Base-by-base conservation (phyloP, 192 early-diverging fungal genomes). In the Mortierella alpina region DNA sequence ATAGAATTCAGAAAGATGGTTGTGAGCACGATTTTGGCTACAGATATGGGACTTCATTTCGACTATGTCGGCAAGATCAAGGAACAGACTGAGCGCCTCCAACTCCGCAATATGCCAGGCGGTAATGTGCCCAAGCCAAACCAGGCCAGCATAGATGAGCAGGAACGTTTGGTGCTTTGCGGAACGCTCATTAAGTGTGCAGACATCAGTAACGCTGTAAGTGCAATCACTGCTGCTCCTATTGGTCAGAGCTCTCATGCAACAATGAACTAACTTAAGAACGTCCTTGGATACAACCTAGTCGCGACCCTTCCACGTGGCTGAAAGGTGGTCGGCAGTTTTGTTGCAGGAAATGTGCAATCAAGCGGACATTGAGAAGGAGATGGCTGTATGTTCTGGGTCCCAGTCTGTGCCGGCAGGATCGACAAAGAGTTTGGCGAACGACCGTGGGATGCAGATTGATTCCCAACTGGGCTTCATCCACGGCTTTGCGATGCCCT, bases 31-130 rank as follows among this genome's bases (percentile, higher is more conserved):
- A 92, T 95, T 48, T 67, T 95, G 53, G 93, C 94, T 2, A 95
- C 94, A 0, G 94, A 95, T 69, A 95, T 95, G 94, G 88, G 88
- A 31, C 87, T 93, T 41, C 92, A 95, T 68, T 90, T 88, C 74
- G 92, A 94, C 60, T 95, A 92, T 78, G 91, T 94, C 23, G 80
- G 81, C 72, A 92, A 93, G 75, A 89, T 92, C 82, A 89, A 87
- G 52, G 89, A 89, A 10, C 88, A 90, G 68, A 75, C 83, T 52
- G 73, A 85, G 63, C 88, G 90, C 63, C 82, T 92, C 47, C 68
- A 82, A 66, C 61, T 77, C 12, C 18, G 56, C 6, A 72, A 80
- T 57, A n/a, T 69, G 9, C 52, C 73, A 6, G 83, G 85, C 8
- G 75, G 75, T 10, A 83, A 86, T 50, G 71, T 82, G 23, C 83